These are phyloP conservation scores for Penicillium crustosum DNA, from an alignment of 2,329 filamentous ascomycete genomes.

Conservation along the genomic window DNA sequence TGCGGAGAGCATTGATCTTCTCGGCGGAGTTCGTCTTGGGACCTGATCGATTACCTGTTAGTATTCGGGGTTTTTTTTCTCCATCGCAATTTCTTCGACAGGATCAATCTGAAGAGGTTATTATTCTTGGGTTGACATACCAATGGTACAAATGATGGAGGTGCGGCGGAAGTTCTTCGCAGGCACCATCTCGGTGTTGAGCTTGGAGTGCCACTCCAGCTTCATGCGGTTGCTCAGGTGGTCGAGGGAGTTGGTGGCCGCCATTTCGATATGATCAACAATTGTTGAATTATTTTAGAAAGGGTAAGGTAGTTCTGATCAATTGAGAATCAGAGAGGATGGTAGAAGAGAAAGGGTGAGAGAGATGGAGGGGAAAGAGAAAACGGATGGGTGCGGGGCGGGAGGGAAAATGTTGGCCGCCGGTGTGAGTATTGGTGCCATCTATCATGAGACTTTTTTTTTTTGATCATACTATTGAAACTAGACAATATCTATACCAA, in stretches of 20 bases:
- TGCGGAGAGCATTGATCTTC: constrained; percentile 92
- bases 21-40: constrained; percentile 98
- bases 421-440: constrained; percentile 22
- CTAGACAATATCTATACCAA: constrained; percentile 7
- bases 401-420: constrained; percentile 41
- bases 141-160: constrained; percentile 98
- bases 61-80: constrained; percentile 10
- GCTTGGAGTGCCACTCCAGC: constrained; percentile 69
- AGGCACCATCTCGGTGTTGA: constrained; percentile 87
- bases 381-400: constrained; percentile 27
- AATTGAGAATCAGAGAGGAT: constrained; percentile 17
- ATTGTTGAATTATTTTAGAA: constrained; percentile 12
- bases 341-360: constrained; percentile 15
- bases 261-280: constrained; percentile 49
- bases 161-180: constrained; percentile 90
- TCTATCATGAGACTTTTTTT: constrained; percentile 20
- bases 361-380: constrained; percentile 20
- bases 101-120: background rate
- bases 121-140: constrained; percentile 43
- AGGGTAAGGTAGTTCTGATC: constrained; percentile 10
- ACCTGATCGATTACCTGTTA: constrained; percentile 48
- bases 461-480: constrained; percentile 5
- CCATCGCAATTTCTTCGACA: background rate
- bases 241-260: constrained; percentile 77
- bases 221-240: constrained; percentile 77